Evolutionary conservation across 1,139 yeast genomes (phyloP), one percentile per base, ranked within the genome.

Genomic region (Scheffersomyces segobiensis): DNA sequence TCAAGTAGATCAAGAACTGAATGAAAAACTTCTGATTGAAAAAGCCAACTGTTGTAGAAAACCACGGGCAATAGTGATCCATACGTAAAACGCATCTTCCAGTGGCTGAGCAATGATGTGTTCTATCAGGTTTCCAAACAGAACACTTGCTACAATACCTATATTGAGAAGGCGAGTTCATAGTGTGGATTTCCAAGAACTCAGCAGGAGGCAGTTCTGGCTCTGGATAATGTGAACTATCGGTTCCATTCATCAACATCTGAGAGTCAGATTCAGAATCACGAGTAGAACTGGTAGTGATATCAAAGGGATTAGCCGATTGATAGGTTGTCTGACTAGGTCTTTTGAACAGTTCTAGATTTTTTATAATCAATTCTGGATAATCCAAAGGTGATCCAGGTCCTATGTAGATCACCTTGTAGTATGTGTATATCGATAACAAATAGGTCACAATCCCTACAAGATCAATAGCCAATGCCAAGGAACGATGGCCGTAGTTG

Each of bases 1-100:
- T 73, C 5, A 86, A 78, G 68, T 89, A 89, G 12, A 80, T 53
- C 57, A 95, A 73, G 68, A 91, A 89, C 71, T 93, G 97, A 22
- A 92, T 71, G 69, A 92, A 93, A 67, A 78, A 85, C 73, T 91
- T 90, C 67, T 91, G 93, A 73, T 93, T 93, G 53, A 76, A 76
- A 73, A 83, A 89, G 0, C 99, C 99, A 57, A 96, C 85, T 71
- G 99, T 95, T 14, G 86, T 80, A 5, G 97, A 87, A 70, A 95
- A 93, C 99, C 99, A 95, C 0, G 99, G 98, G 71, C 99, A 95
- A 73, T 91, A 96, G 69, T 95, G 99, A 73, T 89, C 96, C 95
- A 89, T 89, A 60, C 82, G 79, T 57, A 95, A 78, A 1, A 91
- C 82, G 72, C 99, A 95, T 56, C 74, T 75, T 12, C 86, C 82